Base-by-base conservation (phyloP, 2,329 filamentous ascomycete genomes). In the Fonsecaea erecta region DNA sequence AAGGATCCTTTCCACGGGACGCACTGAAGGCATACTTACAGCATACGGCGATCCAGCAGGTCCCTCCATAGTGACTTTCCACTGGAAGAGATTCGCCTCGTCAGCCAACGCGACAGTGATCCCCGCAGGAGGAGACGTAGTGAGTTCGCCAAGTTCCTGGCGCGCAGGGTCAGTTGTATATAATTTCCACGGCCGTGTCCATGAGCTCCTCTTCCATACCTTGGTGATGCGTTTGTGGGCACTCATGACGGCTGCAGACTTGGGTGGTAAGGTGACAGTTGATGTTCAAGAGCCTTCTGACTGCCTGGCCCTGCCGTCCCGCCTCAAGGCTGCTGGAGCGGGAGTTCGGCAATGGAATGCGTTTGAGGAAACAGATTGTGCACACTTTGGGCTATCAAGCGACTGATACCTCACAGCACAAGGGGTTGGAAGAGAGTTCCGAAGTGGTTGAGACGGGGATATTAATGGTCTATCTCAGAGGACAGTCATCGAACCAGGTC, bases 51-150 rank as follows among this genome's bases (percentile, higher is more conserved):
- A 89, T 48, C 83, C 82, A 61, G 85, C 81, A 2, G 89, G 89
- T 0, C 88, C 89, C 54, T 88, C 83, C 81, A 91, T 86, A 62
- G 83, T 76, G 66, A 90, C 83, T 67, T 88, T 85, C 89, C 89
- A 92, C 72, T 85, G 82, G 74, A 88, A 86, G 69, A 91, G 80
- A 77, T 91, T 85, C 66, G 83, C 78, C 72, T 91, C 88, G 69
- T 88, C 83, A 54, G 82, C 79, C 9, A 88, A 81, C 63, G 77
- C 78, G 68, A 89, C 83, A 16, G 74, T 80, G 71, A 87, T 85
- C 57, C 87, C 87, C 26, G 79, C 73, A 1, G 85, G 85, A 35
- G 87, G 86, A 40, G 80, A 81, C 52, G 77, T 77, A 26, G 80
- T 82, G 70, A 88, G 79, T 70, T 89, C 87, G n/a, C 74, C 76